Base-by-base conservation (phyloP, 495 filamentous ascomycete genomes). In the Cudoniella acicularis region DNA sequence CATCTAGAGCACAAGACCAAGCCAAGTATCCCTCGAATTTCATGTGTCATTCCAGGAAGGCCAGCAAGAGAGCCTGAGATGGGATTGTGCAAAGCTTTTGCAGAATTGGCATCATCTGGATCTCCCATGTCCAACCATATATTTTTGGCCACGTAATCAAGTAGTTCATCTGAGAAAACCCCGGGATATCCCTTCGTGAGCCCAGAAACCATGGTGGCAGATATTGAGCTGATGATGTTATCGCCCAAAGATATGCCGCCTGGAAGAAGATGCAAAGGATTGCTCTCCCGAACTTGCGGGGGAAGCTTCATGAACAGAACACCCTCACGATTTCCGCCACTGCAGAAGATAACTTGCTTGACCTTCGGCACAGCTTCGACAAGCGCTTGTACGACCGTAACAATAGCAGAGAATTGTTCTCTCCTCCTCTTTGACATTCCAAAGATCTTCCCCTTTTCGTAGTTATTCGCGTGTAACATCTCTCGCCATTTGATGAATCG, bases 291-390 rank as follows among this genome's bases (percentile, higher is more conserved):
- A 16, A 88, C 69, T 2, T 73, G 64, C 6, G 70, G 57, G 0
- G 83, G 77, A 16, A 95, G 77, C 54, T 79, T 84, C 69, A 85
- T 79, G 71, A 87, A 91, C 23, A 95, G 70, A 1, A 85, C 80
- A 0, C 92, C 92, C 70, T 96, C 92, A 23, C 92, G 80, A 47
- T 96, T 90, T 10, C 92, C 92, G 10, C 79, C 92, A 63, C 90
- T 85, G 65, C 90, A 93, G 73, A 96, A 97, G 13, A 83, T 82
- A 1, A 90, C 89, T 21, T 84, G 78, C 49, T 79, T 80, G 61
- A 96, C 90, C 18, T 73, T 74, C 1, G 90, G 88, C 11, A 96
- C 73, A 1, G 87, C 83, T 11, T 81, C 76, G 13, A 85, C 75
- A 8, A 97, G 75, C 2, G 85, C 84, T 17, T 87, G 82, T 6